Evolutionary conservation across 495 filamentous ascomycete species (phyloP), one percentile per base, ranked within the genome.

Genomic region (Annulohypoxylon stygium): DNA sequence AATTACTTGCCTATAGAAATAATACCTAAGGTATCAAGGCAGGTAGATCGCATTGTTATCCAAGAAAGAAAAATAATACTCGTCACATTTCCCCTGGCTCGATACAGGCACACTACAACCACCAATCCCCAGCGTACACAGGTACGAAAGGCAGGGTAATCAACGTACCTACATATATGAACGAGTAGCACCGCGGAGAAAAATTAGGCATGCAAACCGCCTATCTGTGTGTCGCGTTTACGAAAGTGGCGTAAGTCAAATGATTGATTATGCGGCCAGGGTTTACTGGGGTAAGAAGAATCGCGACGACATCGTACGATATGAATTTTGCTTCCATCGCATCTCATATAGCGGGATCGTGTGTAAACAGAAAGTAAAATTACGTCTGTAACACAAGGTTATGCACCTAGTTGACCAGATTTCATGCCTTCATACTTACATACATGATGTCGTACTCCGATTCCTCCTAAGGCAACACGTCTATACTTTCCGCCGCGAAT

Each of bases 31-130:
- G 18, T 54, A 54, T 26, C 50, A 0, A 9, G 20, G 30, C 30
- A 30, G 3, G 30, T 30, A 30, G 30, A 30, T 30, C 30, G 30
- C 30, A 30, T 3, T 30, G 30, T 30, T 30, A 6, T 4, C 30
- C 30, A 30, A 30, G 3, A 30, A 30, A 30, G 30, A 30, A 30
- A 47, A 18, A 47, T 18, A 9, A 18, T 18, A 47, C 43, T 47
- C 16, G 16, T 47, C 43, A 47, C n/a, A 47, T 47, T 47, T 47
- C 43, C 43, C 43, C 43, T 20, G 43, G 8, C 43, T 47, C 43
- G 4, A 47, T 18, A 30, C 20, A 23, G 20, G 20, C 20, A 4
- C 14, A 3, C 14, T 16, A 7, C n/a, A 2, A 16, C 2, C 14
- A 4, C 41, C 41, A 45, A 45, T 45, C 41, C 41, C 41, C 12